Conservation (phyloP, 2,329 filamentous ascomycete species). For the Cladobotryum protrusum region DNA sequence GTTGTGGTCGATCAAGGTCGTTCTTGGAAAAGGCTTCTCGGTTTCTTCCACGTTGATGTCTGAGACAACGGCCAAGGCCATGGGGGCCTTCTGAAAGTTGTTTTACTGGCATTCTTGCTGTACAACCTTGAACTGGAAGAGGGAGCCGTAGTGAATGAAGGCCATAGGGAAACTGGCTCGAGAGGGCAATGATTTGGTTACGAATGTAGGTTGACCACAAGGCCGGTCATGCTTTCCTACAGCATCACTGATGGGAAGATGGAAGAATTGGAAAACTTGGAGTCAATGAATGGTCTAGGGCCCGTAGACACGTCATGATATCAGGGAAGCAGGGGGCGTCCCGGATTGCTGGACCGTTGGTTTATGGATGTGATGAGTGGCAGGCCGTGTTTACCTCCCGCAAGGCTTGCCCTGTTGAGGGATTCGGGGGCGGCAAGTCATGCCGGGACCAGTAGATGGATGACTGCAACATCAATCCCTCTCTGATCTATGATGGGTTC, state of each 20-base stretch:
- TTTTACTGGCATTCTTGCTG: slow-evolving; percentile 9
- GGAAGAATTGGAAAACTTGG: neutral
- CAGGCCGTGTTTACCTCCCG: slow-evolving; percentile 4
- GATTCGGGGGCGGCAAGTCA: neutral
- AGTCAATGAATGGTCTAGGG: neutral
- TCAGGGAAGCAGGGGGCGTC: neutral
- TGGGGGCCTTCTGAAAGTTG: slow-evolving; percentile 20
- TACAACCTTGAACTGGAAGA: neutral
- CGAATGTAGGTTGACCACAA: neutral
- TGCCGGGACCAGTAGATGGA: neutral
- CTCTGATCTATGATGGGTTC: neutral
- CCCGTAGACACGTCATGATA: slow-evolving; percentile 1
- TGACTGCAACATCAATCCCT: neutral
- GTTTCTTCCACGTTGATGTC: slow-evolving; percentile 13
- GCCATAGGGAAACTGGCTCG: neutral
- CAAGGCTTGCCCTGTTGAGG: slow-evolving; percentile 5
- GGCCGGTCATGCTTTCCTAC: neutral
- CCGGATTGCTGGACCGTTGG: neutral
- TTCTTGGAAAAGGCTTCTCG: neutral
- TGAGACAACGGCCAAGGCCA: slow-evolving; percentile 21
- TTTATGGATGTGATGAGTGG: neutral
- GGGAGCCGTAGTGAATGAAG: slow-evolving; percentile 5
- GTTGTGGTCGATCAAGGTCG: neutral
- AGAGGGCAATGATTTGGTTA: neutral
- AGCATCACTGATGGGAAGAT: too few relatives aligned